phyloP scores from a whole-genome alignment of 2,329 filamentous ascomycete genomes.

The Hirsutella rhossiliensis region DNA sequence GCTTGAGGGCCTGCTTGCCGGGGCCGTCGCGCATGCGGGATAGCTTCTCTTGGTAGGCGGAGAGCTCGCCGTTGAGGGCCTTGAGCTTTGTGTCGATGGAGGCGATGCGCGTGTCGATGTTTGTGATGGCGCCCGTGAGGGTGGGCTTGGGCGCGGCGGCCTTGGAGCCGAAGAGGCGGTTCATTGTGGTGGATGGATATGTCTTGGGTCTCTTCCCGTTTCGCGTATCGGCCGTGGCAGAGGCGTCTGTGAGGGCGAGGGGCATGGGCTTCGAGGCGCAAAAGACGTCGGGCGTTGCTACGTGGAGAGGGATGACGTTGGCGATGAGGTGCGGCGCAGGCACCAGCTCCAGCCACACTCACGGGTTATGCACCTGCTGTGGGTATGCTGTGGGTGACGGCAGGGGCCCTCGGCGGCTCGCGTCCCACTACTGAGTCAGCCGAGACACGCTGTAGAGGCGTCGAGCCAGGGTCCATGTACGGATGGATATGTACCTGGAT shows the following conservation, averaged over 20 bases:
- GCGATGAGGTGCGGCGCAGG: background rate
- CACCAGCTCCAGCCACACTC: background rate
- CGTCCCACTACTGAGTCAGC: too few species aligned
- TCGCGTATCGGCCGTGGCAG: background rate
- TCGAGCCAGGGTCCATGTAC: too few species aligned
- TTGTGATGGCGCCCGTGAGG: slow-evolving; percentile 69
- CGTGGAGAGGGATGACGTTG: background rate
- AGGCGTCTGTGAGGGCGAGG: too few species aligned
- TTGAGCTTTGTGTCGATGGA: slow-evolving; percentile 91
- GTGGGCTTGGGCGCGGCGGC: slow-evolving; percentile 81
- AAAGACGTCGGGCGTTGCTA: background rate
- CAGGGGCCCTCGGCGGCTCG: too few species aligned
- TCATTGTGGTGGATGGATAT: slow-evolving; percentile 48
- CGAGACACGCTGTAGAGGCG: too few species aligned
- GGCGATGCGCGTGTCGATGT: slow-evolving; percentile 74
- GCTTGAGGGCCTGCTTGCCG: slow-evolving; percentile 82
- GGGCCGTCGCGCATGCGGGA: slow-evolving; percentile 91
- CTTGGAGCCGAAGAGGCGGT: slow-evolving; percentile 87
- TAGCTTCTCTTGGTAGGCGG: slow-evolving; percentile 77
- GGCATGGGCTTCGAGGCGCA: background rate
- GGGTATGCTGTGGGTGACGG: too few species aligned
- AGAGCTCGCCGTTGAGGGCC: slow-evolving; percentile 80
- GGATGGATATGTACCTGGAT: too few species aligned
- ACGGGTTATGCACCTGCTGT: background rate
- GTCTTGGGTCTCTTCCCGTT: background rate